Base-by-base conservation (phyloP, 768 basidiomycete genomes). In the Mrakia hoshinonis region DNA sequence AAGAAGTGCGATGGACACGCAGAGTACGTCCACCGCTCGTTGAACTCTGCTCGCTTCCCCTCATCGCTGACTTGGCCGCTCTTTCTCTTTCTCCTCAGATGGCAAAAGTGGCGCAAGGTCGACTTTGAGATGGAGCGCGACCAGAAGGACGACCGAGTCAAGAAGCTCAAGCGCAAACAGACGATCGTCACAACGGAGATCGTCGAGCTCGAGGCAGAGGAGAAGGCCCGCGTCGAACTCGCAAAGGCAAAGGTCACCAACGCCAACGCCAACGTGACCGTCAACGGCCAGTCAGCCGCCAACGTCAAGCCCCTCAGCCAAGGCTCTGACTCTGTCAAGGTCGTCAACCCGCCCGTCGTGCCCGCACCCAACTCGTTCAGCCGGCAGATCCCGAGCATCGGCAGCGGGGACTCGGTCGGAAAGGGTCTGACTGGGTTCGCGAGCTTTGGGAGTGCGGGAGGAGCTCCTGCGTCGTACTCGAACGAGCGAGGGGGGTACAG, bases 1-100 rank as follows among this genome's bases (percentile, higher is more conserved):
- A 85, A 85, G 76, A 85, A 85, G 60, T 92, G 91, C 73, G 87
- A 88, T 49, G 85, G 91, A 29, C 91, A 93, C 79, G 83, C 83
- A 69, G 89, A 90, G 88, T 90, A 31, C n/a, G 70, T 71, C 46
- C 26, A 4, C 34, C 38, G 36, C 38, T 38, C 20, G 12, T 49
- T 54, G 29, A 34, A n/a, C 43, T 7, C 43, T 43, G 7, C 15
- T 43, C 15, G 43, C n/a, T n/a, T n/a, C n/a, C n/a, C n/a, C n/a
- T n/a, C n/a, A n/a, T n/a, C n/a, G n/a, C n/a, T 43, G 43, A 15
- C 43, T 43, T 43, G 43, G 43, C 43, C 15, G 55, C 58, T 47
- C 49, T 22, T 36, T 66, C 10, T 66, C 3, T 31, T 43, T 48
- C 24, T 46, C 6, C 12, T 6, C 65, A 66, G 65, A 66, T 92